Base-by-base conservation (phyloP, 2,329 filamentous ascomycete species). In the Diaporthe citrichinensis region DNA sequence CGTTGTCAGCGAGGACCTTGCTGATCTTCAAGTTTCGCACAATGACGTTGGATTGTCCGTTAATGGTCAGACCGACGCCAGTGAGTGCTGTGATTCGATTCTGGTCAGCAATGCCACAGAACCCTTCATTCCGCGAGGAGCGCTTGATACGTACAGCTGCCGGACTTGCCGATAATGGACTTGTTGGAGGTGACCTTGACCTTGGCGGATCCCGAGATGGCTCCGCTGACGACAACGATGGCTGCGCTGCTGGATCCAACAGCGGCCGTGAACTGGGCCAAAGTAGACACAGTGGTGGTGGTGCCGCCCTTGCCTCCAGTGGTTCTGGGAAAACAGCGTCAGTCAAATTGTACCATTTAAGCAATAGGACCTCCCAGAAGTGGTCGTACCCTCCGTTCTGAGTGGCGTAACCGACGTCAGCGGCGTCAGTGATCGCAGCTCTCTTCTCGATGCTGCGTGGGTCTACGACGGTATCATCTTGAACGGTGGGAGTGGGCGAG, bases 11-110 rank as follows among this genome's bases (percentile, higher is more conserved):
- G 17, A 86, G 80, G 41, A 92, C 90, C 80, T 90, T 89, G 76
- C 87, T 83, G 78, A 92, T 90, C 76, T 87, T 88, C 77, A 93
- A 81, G 86, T 93, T 93, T 39, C 90, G 88, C 78, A 93, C 82
- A 77, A 93, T 92, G 75, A 93, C 89, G 81, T 93, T 93, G 72
- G 82, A 84, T 55, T 85, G 84, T 57, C 84, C 84, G 78, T 88
- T 87, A 82, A 92, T 85, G 77, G 88, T 87, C 72, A 92, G 82
- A 36, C 90, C 90, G 67, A 88, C 79, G 36, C 88, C 87, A 34
- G 81, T 85, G 77, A 87, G 81, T 73, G 80, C 65, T 68, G 4
- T n/a, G 14, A 4, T 28, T 4, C 2, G 23, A 28, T 5, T 15
- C 14, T 34, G 3, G 65, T 68, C n/a, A 68, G 65, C 39, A 46